Percentiles rank a stretch among this genome's conserved stretches.
These are phyloP conservation scores for Dothistroma septosporum DNA, from an alignment of 2,329 filamentous ascomycete genomes.

Conservation along the genomic window DNA sequence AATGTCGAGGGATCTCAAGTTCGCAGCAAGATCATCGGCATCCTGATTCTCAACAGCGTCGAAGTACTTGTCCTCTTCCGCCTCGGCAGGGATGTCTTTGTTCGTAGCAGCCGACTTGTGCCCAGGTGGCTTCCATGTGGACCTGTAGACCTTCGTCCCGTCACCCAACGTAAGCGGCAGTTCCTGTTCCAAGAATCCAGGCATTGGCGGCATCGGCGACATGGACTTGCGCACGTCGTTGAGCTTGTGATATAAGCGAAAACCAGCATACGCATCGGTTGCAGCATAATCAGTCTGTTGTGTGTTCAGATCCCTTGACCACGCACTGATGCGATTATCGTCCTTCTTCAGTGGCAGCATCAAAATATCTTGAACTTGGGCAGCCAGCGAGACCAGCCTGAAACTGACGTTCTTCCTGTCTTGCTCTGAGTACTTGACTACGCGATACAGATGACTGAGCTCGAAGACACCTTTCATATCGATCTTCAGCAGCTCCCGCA, in stretches of 20 bases:
- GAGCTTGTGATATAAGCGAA: conserved; percentile 68
- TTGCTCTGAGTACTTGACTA: conserved; percentile 63
- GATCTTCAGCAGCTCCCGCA: conserved; percentile 64
- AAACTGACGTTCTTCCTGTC: conserved; percentile 61
- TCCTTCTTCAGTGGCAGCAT: conserved; percentile 73
- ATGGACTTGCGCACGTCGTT: conserved; percentile 64
- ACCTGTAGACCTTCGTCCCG: conserved; percentile 29
- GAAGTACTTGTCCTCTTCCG: conserved; percentile 36
- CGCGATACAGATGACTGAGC: conserved; percentile 73
- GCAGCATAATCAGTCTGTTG: conserved; percentile 72
- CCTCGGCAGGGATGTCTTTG: conserved; percentile 16
- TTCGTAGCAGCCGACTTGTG: conserved; percentile 15
- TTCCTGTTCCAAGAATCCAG: conserved; percentile 63
- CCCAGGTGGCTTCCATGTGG: conserved; percentile 4
- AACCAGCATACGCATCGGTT: conserved; percentile 75
- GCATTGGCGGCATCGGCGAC: conserved; percentile 65
- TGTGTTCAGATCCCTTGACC: conserved; percentile 60
- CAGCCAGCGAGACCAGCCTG: conserved; percentile 60
- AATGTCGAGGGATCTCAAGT: not conserved
- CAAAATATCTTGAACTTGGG: conserved; percentile 67
- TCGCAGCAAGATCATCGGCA: conserved; percentile 15
- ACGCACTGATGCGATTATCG: conserved; percentile 68
- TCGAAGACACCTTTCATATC: conserved; percentile 68
- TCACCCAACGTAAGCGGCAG: conserved; percentile 58
- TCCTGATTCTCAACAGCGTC: conserved; percentile 30